These are phyloP conservation scores for Lophiostoma macrostomum DNA, from an alignment of 495 filamentous ascomycete genomes.

Conservation along the genomic window DNA sequence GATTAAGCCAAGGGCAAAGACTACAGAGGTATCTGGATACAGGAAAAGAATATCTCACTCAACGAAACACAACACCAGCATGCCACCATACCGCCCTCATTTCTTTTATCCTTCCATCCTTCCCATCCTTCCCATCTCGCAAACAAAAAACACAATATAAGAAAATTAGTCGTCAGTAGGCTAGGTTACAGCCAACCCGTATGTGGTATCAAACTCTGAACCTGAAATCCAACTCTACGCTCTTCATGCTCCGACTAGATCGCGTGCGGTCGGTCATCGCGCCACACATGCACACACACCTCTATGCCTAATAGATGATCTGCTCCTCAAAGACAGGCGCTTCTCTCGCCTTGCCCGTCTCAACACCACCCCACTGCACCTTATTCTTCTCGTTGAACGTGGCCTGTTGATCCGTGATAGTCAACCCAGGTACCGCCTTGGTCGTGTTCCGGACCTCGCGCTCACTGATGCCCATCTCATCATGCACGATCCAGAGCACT, in stretches of 20 bases:
- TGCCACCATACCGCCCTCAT: no score
- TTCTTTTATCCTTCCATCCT: no score
- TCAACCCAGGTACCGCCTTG: constrained; percentile 43
- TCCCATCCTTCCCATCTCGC: no score
- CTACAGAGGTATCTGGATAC: no score
- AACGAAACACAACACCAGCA: no score
- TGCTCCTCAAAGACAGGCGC: constrained; percentile 42
- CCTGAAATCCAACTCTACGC: neutral
- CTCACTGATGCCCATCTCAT: constrained; percentile 60
- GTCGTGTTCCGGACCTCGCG: constrained; percentile 61
- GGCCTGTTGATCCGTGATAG: constrained; percentile 62
- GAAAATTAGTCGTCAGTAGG: no score
- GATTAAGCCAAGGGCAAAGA: no score
- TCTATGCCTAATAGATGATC: constrained; percentile 36
- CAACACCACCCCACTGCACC: constrained; percentile 50
- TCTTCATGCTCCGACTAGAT: neutral
- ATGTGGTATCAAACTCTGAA: neutral
- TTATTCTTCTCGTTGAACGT: constrained; percentile 62
- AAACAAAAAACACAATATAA: no score
- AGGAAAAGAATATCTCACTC: no score
- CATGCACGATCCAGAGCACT: constrained; percentile 66
- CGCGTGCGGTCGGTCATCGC: neutral
- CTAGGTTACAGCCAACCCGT: no score
- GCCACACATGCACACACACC: neutral
- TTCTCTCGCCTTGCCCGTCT: constrained; percentile 16